Conservation (phyloP, 208 protist species). For the Naegleria gruberi region DNA sequence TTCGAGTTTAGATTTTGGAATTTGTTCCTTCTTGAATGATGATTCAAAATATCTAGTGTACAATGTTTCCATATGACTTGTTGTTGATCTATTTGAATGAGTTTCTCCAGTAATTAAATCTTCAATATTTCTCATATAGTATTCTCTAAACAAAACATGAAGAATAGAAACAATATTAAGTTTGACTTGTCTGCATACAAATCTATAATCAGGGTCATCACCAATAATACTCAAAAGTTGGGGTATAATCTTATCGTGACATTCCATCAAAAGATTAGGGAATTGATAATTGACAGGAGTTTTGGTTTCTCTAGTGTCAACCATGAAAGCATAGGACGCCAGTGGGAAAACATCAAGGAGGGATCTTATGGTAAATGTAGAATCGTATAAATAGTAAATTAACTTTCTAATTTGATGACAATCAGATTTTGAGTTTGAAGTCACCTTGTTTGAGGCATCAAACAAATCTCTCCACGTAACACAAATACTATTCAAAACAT, state of each 20-base stretch:
- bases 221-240: not conserved
- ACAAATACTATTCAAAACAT: not conserved
- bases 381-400: not conserved
- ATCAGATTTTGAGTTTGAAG: not conserved
- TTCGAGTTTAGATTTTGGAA: not conserved
- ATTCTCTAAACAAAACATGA: not conserved
- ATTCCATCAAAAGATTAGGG: not conserved
- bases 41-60: not conserved
- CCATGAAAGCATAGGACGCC: not conserved
- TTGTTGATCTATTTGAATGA: not conserved
- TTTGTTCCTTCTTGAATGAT: not conserved
- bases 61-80: not conserved
- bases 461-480: not conserved
- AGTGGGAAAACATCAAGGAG: not conserved
- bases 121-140: constrained; percentile 8
- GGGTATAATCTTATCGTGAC: not conserved
- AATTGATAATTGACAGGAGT: not conserved
- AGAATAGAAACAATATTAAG: not conserved
- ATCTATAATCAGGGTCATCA: not conserved
- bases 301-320: not conserved
- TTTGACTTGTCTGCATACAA: not conserved
- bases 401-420: not conserved
- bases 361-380: not conserved
- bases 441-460: not conserved
- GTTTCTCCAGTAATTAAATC: not conserved